Base-by-base conservation (phyloP, 148 eudicot species). In the Cornus suecica region DNA sequence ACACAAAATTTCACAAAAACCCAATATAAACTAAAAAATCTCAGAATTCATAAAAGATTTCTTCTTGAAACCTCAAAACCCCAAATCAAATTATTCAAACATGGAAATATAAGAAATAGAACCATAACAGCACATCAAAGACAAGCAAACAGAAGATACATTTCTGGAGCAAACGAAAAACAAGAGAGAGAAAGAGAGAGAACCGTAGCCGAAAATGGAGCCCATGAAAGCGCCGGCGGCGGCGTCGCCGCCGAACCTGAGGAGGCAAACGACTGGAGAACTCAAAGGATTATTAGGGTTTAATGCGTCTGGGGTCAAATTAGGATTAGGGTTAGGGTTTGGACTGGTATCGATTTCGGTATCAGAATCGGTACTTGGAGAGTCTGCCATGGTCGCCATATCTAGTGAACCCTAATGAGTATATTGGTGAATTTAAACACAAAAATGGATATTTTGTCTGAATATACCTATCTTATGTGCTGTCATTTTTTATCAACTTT, bases 151-250 rank as follows among this genome's bases (percentile, higher is more conserved):
- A 48, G 25, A 26, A 13, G 26, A 70, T 28, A 66, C 68, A 69
- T 62, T 15, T 0, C 62, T 41, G 13, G 71, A 72, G 10, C 34
- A 24, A 30, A 63, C 13, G 67, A 4, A 42, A 24, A 6, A 37
- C 42, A 37, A 62, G 1, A 27, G 15, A 42, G 8, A 10, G 64
- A 75, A 67, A 69, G 51, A 45, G 45, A 51, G 66, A 72, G 32
- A 77, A 94, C 98, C 98, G 68, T 83, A 90, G 69, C 98, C 98
- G 67, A 94, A 90, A 74, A 94, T 34, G 76, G 98, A 90, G 64
- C 98, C 98, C 88, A 89, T 86, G 34, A 87, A 77, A 71, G 97
- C 98, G 54, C 98, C 97, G 32, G 81, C 87, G n/a, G 86, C 85
- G 9, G 97, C 77, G 74, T 94, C 97, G 8, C 88, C 86, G 74